Percentiles rank a stretch among this genome's conserved stretches.
Conservation (phyloP, 164 flowering plant genomes). For the Cinnamomum micranthum region DNA sequence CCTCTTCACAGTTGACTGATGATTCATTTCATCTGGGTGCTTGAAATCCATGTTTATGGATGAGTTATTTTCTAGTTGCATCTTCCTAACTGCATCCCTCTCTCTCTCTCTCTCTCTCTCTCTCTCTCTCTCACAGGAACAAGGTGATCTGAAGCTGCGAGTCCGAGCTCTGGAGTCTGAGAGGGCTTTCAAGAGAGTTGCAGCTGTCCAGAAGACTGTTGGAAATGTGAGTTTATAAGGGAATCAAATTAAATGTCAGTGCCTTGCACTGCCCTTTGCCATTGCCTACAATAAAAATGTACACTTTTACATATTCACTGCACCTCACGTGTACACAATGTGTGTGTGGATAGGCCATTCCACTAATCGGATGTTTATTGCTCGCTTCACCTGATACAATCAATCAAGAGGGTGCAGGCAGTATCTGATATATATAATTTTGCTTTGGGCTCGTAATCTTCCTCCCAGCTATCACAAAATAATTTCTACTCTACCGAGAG, state of each 20-base stretch:
- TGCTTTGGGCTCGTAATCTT: background rate
- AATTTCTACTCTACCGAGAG: no score
- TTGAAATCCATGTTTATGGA: background rate
- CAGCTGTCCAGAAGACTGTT: slow-evolving; percentile 83
- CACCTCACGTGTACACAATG: background rate
- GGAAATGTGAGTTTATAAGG: slow-evolving; percentile 63
- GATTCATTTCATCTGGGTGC: background rate
- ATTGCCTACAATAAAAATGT: background rate
- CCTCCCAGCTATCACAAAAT: no score
- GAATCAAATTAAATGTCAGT: background rate
- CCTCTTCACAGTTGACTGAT: background rate
- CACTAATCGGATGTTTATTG: background rate
- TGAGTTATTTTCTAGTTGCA: background rate
- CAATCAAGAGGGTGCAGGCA: background rate
- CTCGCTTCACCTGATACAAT: background rate
- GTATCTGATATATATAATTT: background rate
- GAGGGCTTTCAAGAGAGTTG: slow-evolving; percentile 94
- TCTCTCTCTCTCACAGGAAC: slow-evolving; percentile 65
- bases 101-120: background rate
- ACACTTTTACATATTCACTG: background rate
- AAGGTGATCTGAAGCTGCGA: slow-evolving; percentile 95
- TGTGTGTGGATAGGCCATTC: background rate
- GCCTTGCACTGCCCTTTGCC: background rate
- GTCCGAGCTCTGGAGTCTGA: slow-evolving; percentile 92
- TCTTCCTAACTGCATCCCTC: background rate